Evolutionary conservation across 352 stramenopile species (phyloP), one percentile per base, ranked within the genome.

Genomic region (Peronospora destructor): DNA sequence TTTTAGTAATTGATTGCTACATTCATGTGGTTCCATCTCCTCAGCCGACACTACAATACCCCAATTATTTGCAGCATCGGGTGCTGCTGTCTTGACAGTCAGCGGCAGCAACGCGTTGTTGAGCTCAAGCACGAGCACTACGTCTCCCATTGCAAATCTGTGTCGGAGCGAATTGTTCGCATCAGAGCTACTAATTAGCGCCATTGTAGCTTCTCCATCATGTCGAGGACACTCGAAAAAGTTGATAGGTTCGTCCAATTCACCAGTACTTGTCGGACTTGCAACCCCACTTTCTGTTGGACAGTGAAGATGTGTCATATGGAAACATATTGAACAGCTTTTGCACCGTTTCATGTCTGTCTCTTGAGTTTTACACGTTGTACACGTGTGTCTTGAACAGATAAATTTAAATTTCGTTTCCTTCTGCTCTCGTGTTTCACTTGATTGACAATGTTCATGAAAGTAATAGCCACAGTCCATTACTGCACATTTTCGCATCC

Each of bases 91-190:
- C 39, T 69, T 81, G 12, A 68, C 64, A 4, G 34, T 69, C 1
- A 43, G 21, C 2, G 76, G 68, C 30, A 90, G 44, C 16, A 87
- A 28, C 13, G 67, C 54, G 52, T 87, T 90, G 34, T 53, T 64
- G 41, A 84, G 84, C 42, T 90, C 76, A 2, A 90, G 61, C 6
- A 87, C 60, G 13, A 90, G 56, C 42, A 87, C 79, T 9, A 87
- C 41, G 49, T 90, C 76, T 6, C 74, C 76, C 10, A 66, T 42
- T 8, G 68, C 54, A 6, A 78, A 46, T 33, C 64, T 46, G n/a
- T 49, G 43, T 21, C 64, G 37, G 6, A 70, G 32, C 33, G 64
- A 73, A n/a, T 70, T 70, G 23, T 46, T 73, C 10, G 61, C 59
- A 23, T 70, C 58, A 2, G 39, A n/a, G 23, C 49, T 60, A 29